phyloP scores from a whole-genome alignment of 352 stramenopile species.

The Globisporangium cystogenes region DNA sequence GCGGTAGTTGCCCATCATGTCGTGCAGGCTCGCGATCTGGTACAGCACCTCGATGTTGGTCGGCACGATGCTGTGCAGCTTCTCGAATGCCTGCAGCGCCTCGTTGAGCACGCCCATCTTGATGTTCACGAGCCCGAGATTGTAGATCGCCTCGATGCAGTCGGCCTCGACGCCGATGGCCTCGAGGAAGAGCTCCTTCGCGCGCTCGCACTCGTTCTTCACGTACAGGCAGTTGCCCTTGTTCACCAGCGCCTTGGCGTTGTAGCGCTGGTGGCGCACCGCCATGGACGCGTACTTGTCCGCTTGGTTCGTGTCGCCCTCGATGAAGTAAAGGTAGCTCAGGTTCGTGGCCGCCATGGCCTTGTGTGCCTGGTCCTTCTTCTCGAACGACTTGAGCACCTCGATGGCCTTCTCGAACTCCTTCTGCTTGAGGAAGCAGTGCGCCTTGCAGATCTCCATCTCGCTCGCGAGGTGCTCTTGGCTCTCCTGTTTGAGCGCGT shows the following conservation, averaged over 20 bases:
- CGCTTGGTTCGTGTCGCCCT: conserved; percentile 87
- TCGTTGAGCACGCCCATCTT: conserved; percentile 88
- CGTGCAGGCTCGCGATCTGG: conserved; percentile 94
- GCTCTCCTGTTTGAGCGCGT: conserved; percentile 87
- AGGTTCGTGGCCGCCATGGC: conserved; percentile 94
- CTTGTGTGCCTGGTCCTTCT: conserved; percentile 92
- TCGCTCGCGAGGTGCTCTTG: conserved; percentile 90
- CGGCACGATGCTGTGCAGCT: conserved; percentile 94
- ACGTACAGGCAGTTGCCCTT: conserved; percentile 96
- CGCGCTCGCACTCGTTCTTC: conserved; percentile 89
- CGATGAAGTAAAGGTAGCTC: conserved; percentile 96
- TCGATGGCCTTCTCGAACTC: conserved; percentile 93
- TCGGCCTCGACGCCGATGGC: conserved; percentile 92
- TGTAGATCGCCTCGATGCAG: conserved; percentile 96
- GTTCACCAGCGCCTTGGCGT: conserved; percentile 96
- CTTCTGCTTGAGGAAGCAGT: conserved; percentile 90
- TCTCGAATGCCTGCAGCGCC: conserved; percentile 95
- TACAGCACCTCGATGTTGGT: conserved; percentile 92
- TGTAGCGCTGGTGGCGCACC: conserved; percentile 93
- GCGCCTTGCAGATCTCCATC: conserved; percentile 87
- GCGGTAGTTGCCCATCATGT: conserved; percentile 87
- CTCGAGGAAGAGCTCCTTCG: conserved; percentile 96
- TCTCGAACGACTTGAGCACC: conserved; percentile 94
- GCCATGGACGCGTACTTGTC: conserved; percentile 91
- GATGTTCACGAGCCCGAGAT: conserved; percentile 90